These are phyloP conservation scores for Vitis vinifera DNA, from an alignment of 164 flowering plant species.

Conservation along the genomic window ASM3070453v1 NC_081810.1:7910501-7911000, in stretches of 20 bases:
- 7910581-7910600: slow-evolving; percentile 47
- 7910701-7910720: no score
- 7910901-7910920: not conserved
- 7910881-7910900: not conserved
- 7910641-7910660: slow-evolving; percentile 71
- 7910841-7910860: not conserved
- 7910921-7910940: slow-evolving; percentile 23
- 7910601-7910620: slow-evolving; percentile 56
- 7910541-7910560: slow-evolving; percentile 5
- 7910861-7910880: not conserved
- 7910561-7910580: slow-evolving; percentile 7
- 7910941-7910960: slow-evolving; percentile 81
- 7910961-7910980: slow-evolving; percentile 95
- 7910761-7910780: not conserved
- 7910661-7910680: slow-evolving; percentile 9
- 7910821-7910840: not conserved
- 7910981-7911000: slow-evolving; percentile 78
- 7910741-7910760: not conserved
- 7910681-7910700: not conserved
- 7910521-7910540: slow-evolving; percentile 33
- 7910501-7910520: slow-evolving; percentile 3
- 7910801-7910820: not conserved
- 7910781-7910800: not conserved
- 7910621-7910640: slow-evolving; percentile 73
- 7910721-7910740: not conserved